Percentiles rank a stretch among this genome's conserved stretches.
Evolutionary conservation across 495 filamentous ascomycete species (phyloP).

Genomic region (Rostrohypoxylon terebratum): DNA sequence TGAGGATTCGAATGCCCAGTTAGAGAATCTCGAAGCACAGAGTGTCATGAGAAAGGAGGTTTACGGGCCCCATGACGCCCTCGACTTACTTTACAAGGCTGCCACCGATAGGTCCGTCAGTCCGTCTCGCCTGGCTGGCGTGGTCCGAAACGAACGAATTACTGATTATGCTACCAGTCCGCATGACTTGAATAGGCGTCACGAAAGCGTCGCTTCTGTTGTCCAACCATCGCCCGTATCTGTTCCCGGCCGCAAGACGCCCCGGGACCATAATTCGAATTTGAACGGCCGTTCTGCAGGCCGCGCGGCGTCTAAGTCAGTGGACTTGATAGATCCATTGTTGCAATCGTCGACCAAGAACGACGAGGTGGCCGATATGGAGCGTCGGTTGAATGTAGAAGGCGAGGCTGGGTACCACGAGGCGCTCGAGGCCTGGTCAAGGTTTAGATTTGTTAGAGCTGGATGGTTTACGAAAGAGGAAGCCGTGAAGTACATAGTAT

Average conservation of each 20-base stretch:
- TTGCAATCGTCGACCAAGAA: conserved; percentile 40
- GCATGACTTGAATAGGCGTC: conserved; percentile 43
- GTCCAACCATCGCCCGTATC: conserved; percentile 45
- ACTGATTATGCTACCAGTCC: conserved; percentile 47
- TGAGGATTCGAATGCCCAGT: conserved; percentile 57
- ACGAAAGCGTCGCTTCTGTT: conserved; percentile 43
- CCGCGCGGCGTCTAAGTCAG: conserved; percentile 42
- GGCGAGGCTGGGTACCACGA: conserved; percentile 67
- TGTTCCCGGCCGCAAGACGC: conserved; percentile 40
- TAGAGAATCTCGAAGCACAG: conserved; percentile 70
- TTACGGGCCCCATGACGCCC: conserved; percentile 76
- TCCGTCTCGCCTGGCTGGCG: conserved; percentile 31
- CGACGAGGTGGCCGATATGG: conserved; percentile 54
- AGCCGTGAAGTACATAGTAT: conserved; percentile 91
- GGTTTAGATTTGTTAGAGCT: conserved; percentile 90
- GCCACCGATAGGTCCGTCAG: conserved; percentile 67
- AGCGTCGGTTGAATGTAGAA: conserved; percentile 50
- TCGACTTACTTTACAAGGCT: conserved; percentile 76
- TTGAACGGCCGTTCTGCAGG: conserved; percentile 34
- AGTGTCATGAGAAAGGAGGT: conserved; percentile 72
- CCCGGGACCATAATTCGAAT: conserved; percentile 33
- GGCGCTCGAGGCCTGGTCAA: conserved; percentile 86
- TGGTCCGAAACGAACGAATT: conserved; percentile 18
- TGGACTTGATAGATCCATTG: conserved; percentile 48
- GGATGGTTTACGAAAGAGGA: conserved; percentile 97